Conservation (phyloP, 371 early-diverging fungal species). For the Parasitella parasitica region DNA sequence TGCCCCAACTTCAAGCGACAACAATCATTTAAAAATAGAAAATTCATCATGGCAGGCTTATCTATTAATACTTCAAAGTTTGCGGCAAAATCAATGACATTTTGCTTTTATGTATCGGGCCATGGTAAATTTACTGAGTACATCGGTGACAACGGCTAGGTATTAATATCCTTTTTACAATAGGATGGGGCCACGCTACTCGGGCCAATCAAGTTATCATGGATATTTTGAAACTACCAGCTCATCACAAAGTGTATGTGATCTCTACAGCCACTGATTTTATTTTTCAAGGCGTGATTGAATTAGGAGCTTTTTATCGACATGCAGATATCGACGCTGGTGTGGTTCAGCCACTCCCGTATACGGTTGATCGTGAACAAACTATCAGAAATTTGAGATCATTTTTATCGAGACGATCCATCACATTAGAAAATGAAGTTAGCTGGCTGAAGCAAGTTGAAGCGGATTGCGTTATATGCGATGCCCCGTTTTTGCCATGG, state of each 20-base stretch:
- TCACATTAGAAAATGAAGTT: slow-evolving; percentile 49
- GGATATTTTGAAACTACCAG: slow-evolving; percentile 55
- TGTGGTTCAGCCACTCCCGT: slow-evolving; percentile 71
- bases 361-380: slow-evolving; percentile 64
- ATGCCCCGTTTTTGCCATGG: slow-evolving; percentile 74
- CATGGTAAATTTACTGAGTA: slow-evolving; percentile 48
- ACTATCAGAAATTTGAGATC: slow-evolving; percentile 50
- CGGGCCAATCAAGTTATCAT: slow-evolving; percentile 61
- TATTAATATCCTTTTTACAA: too few species aligned
- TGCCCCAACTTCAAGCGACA: too few species aligned
- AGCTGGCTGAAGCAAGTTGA: slow-evolving; percentile 55
- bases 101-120: slow-evolving; percentile 72
- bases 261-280: slow-evolving; percentile 66
- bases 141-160: too few species aligned
- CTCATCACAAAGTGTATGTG: slow-evolving; percentile 63
- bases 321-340: slow-evolving; percentile 69
- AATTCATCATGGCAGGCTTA: slow-evolving; percentile 23
- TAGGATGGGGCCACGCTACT: slow-evolving; percentile 75
- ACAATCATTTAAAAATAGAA: background rate
- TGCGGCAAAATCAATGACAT: slow-evolving; percentile 37
- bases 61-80: slow-evolving; percentile 20
- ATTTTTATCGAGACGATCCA: slow-evolving; percentile 50
- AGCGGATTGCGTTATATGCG: slow-evolving; percentile 67
- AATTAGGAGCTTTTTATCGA: slow-evolving; percentile 56
- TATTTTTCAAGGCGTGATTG: slow-evolving; percentile 64